Evolutionary conservation across 352 stramenopile genomes (phyloP), one percentile per base, ranked within the genome.

Genomic region (Phytophthora tubulina): DNA sequence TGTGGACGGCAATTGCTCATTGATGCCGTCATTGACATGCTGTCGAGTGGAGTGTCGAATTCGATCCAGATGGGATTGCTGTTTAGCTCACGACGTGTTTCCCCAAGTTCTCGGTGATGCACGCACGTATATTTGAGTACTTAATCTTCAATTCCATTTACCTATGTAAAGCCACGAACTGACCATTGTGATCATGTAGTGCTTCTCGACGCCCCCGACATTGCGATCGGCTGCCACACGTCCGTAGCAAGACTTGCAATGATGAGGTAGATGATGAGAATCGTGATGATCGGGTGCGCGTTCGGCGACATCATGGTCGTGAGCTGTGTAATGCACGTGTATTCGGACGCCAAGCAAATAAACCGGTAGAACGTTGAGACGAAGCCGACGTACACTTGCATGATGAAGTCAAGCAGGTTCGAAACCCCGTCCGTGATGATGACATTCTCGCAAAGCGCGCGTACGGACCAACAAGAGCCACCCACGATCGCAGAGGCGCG

Each of bases 331-430:
- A 92, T 87, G 6, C 61, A 82, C 41, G 87, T 93, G 60, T 91
- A 71, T 67, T 94, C 87, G 5, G 85, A 92, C 6, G 79, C 82
- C 17, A 94, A 67, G 42, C 82, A 94, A 75, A 94, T 91, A 60
- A 94, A 92, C 75, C 93, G 87, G 80, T 90, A 93, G 54, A 95
- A 93, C 39, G 91, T 73, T 14, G 87, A 81, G 49, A 93, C 84
- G 60, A 89, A 70, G 14, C 75, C 73, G 27, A 91, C 73, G 74
- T 92, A 92, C 9, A 85, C 70, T 48, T 94, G 85, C 82, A 91
- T 91, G 21, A 77, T 46, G 46, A 82, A 81, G 36, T 84, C 84
- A 56, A 89, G 92, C 31, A 84, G 80, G 45, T 88, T 78, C 9
- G 76, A 61, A 1, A 61, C 77, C 33, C 88, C 89, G 69, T 94